These are phyloP conservation scores for Raffaelea ambrosiae DNA, from an alignment of 2,329 filamentous ascomycete species.

Conservation along the genomic window DNA sequence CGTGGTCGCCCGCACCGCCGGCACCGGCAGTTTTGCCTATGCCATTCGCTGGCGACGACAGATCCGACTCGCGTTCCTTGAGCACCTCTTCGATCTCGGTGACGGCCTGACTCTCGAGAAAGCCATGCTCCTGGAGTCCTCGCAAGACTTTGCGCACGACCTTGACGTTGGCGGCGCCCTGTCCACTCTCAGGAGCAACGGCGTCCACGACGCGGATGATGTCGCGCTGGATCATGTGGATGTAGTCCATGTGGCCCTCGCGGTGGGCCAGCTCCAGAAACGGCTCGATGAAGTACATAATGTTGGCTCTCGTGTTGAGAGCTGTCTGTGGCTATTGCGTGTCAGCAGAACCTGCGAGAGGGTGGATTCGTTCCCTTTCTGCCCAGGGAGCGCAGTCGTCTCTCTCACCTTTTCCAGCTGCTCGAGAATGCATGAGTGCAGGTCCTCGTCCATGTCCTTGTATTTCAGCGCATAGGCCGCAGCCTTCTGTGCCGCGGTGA, in stretches of 20 bases:
- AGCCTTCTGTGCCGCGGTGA: conserved; percentile 82
- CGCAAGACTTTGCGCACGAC: conserved; percentile 74
- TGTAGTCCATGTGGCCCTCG: conserved; percentile 70
- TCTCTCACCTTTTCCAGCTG: conserved; percentile 68
- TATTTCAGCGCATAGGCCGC: conserved; percentile 93
- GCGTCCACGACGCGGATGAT: conserved; percentile 87
- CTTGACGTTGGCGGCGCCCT: conserved; percentile 87
- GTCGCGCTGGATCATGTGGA: conserved; percentile 91
- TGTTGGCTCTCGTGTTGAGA: conserved; percentile 96
- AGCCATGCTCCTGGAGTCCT: conserved; percentile 59
- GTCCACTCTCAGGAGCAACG: conserved; percentile 78
- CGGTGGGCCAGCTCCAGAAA: conserved; percentile 79
- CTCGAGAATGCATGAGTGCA: conserved; percentile 95
- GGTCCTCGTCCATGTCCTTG: conserved; percentile 89
- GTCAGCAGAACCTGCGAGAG: too few species aligned
- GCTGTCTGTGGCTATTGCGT: conserved; percentile 54
- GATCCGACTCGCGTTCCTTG: conserved; percentile 64
- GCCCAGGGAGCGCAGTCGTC: too few species aligned
- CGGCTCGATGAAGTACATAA: conserved; percentile 98
- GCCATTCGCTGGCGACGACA: conserved; percentile 46
- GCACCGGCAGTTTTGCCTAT: too few species aligned
- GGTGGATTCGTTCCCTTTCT: too few species aligned
- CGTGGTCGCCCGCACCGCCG: conserved; percentile 10
- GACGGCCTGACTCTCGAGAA: conserved; percentile 68
- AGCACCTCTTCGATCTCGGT: conserved; percentile 75